Evolutionary conservation across 139 green algal genomes (phyloP).

Genomic region (Mychonastes homosphaera): DNA sequence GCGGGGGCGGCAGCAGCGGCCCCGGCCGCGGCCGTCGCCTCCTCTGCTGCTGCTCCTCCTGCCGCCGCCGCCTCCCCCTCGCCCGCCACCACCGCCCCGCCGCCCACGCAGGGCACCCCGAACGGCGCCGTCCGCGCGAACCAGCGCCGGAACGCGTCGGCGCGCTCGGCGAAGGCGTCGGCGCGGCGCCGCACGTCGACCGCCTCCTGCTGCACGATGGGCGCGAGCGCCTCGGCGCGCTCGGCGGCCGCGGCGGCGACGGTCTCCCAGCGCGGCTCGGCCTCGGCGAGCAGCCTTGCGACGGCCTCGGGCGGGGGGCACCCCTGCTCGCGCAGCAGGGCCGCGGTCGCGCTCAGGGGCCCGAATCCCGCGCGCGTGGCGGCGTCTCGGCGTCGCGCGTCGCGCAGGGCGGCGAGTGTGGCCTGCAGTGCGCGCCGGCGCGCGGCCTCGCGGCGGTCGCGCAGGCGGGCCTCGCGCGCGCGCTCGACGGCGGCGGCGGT

Average conservation of each 20-base stretch:
- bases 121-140: neutral
- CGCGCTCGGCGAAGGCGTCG: conserved; percentile 63
- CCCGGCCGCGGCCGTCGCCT: too few species aligned
- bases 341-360: conserved; percentile 63
- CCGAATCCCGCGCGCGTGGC: conserved; percentile 77
- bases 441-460: too few species aligned
- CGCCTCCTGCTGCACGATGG: conserved; percentile 62
- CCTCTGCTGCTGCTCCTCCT: too few species aligned
- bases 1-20: too few species aligned
- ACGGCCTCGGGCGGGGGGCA: conserved; percentile 48
- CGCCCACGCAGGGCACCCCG: too few species aligned
- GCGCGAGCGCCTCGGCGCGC: conserved; percentile 53
- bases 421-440: conserved; percentile 53
- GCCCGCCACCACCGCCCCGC: too few species aligned
- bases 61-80: too few species aligned
- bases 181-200: conserved; percentile 65
- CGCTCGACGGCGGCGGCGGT: too few species aligned
- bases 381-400: conserved; percentile 67
- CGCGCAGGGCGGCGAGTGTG: conserved; percentile 77
- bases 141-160: conserved; percentile 61
- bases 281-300: conserved; percentile 53
- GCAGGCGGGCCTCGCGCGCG: too few species aligned
- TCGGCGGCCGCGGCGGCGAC: conserved; percentile 13
- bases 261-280: conserved; percentile 43
- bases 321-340: conserved; percentile 52